A percentile compares a stretch with the other conserved stretches of the same genome.
phyloP scores from a whole-genome alignment of 257 asterid genomes.

The Ilex asprella region DNA sequence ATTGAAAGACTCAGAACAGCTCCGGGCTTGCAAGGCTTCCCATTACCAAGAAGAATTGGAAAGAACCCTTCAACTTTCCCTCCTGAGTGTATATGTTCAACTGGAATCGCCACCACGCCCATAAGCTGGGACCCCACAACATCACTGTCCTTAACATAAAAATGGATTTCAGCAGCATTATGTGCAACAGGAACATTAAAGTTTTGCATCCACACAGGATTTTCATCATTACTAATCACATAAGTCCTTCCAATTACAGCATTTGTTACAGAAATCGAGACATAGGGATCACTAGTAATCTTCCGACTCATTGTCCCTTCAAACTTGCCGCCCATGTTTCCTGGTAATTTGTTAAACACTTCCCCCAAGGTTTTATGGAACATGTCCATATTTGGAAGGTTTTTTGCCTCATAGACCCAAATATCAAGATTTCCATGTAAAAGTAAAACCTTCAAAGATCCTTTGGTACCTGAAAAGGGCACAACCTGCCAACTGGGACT shows the following conservation, averaged over 20 bases:
- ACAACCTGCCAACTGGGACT: constrained; percentile 50
- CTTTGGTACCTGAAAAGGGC: constrained; percentile 43
- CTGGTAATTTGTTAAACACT: constrained; percentile 70
- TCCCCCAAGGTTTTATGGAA: constrained; percentile 89
- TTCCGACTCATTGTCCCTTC: constrained; percentile 71
- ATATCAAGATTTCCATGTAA: constrained; percentile 89
- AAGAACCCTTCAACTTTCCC: constrained; percentile 59
- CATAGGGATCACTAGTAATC: constrained; percentile 95
- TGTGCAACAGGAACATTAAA: constrained; percentile 88
- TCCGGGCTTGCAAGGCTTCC: constrained; percentile 79
- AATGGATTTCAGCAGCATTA: constrained; percentile 68
- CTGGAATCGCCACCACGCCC: constrained; percentile 78
- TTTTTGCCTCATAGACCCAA: constrained; percentile 78
- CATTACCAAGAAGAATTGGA: constrained; percentile 65
- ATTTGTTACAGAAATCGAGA: constrained; percentile 51
- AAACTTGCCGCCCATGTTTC: constrained; percentile 61
- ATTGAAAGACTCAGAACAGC: constrained; percentile 74
- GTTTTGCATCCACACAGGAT: constrained; percentile 91
- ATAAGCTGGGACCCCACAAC: constrained; percentile 89
- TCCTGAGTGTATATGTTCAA: constrained; percentile 72
- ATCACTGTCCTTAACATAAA: constrained; percentile 86
- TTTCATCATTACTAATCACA: constrained; percentile 71
- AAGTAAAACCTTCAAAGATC: constrained; percentile 60
- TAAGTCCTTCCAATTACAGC: constrained; percentile 83
- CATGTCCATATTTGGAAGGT: constrained; percentile 99